These are phyloP conservation scores for Ophiostoma piceae DNA, from an alignment of 2,329 filamentous ascomycete genomes.

Conservation along the genomic window DNA sequence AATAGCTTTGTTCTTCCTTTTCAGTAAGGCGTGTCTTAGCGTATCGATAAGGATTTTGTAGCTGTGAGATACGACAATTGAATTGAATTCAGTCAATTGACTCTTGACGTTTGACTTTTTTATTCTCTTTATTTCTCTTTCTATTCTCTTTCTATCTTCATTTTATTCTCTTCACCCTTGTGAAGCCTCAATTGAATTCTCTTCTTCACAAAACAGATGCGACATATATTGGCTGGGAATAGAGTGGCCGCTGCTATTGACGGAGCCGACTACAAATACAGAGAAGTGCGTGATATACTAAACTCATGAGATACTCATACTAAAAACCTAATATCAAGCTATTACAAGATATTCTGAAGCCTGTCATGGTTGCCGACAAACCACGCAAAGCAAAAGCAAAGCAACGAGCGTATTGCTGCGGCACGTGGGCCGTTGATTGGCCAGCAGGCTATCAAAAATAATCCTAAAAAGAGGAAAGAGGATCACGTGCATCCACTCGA, in stretches of 20 bases:
- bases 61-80: not conserved
- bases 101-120: not conserved
- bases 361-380: not conserved
- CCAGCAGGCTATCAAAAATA: not conserved
- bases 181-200: not conserved
- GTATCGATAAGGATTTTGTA: constrained; percentile 1
- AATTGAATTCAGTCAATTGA: not conserved
- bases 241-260: not conserved
- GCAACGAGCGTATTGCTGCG: not conserved
- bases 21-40: constrained; percentile 7
- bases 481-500: not conserved
- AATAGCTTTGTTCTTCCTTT: not conserved
- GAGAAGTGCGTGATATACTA: not conserved
- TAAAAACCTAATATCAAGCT: not conserved
- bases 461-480: not conserved
- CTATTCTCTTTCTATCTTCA: not conserved
- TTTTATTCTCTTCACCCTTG: too few species aligned
- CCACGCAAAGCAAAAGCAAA: not conserved
- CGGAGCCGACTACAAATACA: not conserved
- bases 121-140: not conserved
- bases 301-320: too few species aligned
- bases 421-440: constrained; percentile 15
- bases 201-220: not conserved
- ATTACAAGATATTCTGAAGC: not conserved
- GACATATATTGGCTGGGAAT: not conserved